These are phyloP conservation scores for Globisporangium radiosum DNA, from an alignment of 352 stramenopile genomes.

Conservation along the genomic window DNA sequence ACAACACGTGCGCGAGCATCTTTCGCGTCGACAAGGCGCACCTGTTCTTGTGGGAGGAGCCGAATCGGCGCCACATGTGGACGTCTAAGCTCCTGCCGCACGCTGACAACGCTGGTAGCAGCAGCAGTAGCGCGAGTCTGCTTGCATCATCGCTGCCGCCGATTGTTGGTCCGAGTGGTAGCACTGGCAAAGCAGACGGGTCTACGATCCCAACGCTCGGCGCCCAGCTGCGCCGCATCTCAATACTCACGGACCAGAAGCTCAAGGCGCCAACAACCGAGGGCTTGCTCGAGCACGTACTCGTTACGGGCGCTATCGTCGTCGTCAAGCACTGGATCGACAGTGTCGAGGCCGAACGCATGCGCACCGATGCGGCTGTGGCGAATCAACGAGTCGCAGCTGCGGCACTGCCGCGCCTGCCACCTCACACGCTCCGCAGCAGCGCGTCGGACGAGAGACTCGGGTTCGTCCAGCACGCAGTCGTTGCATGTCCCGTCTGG, in stretches of 20 bases:
- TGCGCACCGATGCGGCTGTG: too few species aligned
- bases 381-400: too few species aligned
- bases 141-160: too few species aligned
- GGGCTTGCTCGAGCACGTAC: conserved; percentile 52
- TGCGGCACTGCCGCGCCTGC: neutral
- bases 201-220: conserved; percentile 25
- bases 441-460: conserved; percentile 33
- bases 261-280: conserved; percentile 41
- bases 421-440: conserved; percentile 26
- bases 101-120: conserved; percentile 2
- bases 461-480: conserved; percentile 50
- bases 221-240: conserved; percentile 42
- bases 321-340: conserved; percentile 48
- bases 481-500: conserved; percentile 69
- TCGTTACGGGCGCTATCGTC: conserved; percentile 34
- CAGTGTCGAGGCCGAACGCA: conserved; percentile 5
- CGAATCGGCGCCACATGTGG: conserved; percentile 50
- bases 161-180: neutral
- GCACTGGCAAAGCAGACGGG: conserved; percentile 1
- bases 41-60: conserved; percentile 64
- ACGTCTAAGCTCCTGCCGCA: conserved; percentile 53
- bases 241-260: conserved; percentile 53
- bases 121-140: neutral
- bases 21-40: conserved; percentile 60
- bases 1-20: conserved; percentile 64